Conservation (phyloP, 148 eudicot species). For the Fagopyrum tataricum region DNA sequence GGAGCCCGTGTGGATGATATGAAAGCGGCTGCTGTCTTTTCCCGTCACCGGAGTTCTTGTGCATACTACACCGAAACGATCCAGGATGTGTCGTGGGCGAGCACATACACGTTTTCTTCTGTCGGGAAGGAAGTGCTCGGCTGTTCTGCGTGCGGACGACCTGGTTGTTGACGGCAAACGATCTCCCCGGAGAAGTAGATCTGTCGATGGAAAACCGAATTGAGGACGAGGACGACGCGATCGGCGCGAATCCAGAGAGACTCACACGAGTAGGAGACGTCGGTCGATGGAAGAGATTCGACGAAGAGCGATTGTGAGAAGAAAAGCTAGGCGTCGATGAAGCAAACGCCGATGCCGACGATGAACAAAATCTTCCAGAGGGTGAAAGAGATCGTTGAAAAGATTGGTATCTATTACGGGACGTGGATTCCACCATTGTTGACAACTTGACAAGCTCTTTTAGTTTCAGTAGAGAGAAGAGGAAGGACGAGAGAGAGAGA, state of each 20-base stretch:
- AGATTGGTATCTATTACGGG: conserved; percentile 20
- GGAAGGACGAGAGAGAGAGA: background rate
- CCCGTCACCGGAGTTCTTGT: conserved; percentile 21
- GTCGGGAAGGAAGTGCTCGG: background rate
- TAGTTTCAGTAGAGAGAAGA: conserved; percentile 16
- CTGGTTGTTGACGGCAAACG: conserved; percentile 26
- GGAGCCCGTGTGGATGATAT: conserved; percentile 30
- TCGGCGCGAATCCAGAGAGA: conserved; percentile 21
- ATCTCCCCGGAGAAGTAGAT: conserved; percentile 23
- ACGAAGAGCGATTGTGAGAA: conserved; percentile 6
- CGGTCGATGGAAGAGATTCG: conserved; percentile 22
- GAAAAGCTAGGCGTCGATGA: conserved; percentile 19
- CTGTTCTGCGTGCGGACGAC: conserved; percentile 6
- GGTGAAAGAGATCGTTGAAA: conserved; percentile 44
- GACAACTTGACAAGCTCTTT: background rate
- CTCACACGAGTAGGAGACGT: conserved; percentile 32
- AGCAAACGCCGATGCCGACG: conserved; percentile 30
- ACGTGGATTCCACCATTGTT: conserved; percentile 28
- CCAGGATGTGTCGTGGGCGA: conserved; percentile 55
- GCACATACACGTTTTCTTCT: conserved; percentile 38
- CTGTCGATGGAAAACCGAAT: conserved; percentile 24
- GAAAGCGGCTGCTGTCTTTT: conserved; percentile 14
- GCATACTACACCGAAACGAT: conserved; percentile 42
- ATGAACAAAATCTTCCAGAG: conserved; percentile 44
- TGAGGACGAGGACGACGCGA: conserved; percentile 25